A percentile compares a stretch with the other conserved stretches of the same genome.
These are phyloP conservation scores for Pseudotsuga menziesii DNA, from an alignment of 75 land plant genomes.

Conservation along the genomic window DNA sequence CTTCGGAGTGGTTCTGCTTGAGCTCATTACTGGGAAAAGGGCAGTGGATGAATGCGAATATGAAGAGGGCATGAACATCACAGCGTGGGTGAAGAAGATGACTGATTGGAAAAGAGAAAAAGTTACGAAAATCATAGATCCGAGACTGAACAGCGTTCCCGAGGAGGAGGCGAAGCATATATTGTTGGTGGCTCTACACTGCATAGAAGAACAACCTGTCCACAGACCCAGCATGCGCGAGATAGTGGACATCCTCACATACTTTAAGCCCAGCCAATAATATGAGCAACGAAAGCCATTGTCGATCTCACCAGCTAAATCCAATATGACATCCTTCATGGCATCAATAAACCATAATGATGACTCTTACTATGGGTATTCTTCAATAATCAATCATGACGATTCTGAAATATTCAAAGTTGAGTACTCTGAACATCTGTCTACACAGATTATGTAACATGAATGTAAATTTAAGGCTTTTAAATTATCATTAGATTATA, in stretches of 20 bases:
- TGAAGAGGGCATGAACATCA: conserved; percentile 51
- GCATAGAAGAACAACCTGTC: conserved; percentile 36
- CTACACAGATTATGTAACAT: too few species aligned
- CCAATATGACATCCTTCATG: too few species aligned
- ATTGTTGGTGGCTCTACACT: conserved; percentile 39
- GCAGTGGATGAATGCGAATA: conserved; percentile 35
- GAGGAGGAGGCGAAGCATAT: conserved; percentile 38
- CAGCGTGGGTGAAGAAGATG: conserved; percentile 34
- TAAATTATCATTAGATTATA: too few species aligned
- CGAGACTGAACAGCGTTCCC: background rate
- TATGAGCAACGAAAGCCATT: too few species aligned
- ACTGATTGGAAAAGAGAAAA: background rate
- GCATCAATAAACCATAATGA: too few species aligned
- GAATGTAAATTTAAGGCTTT: too few species aligned
- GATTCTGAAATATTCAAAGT: too few species aligned
- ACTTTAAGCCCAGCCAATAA: conserved; percentile 15
- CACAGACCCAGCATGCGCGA: conserved; percentile 52
- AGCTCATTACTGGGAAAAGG: conserved; percentile 43
- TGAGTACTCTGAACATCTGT: too few species aligned
- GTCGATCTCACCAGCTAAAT: too few species aligned
- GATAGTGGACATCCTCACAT: conserved; percentile 44
- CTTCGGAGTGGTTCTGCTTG: conserved; percentile 60
- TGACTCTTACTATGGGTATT: too few species aligned
- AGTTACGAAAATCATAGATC: conserved; percentile 4
- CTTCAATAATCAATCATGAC: too few species aligned